These are phyloP conservation scores for Cryptococcus sp. DNA, from an alignment of 1,284 basidiomycete species.

Conservation along the genomic window DNA sequence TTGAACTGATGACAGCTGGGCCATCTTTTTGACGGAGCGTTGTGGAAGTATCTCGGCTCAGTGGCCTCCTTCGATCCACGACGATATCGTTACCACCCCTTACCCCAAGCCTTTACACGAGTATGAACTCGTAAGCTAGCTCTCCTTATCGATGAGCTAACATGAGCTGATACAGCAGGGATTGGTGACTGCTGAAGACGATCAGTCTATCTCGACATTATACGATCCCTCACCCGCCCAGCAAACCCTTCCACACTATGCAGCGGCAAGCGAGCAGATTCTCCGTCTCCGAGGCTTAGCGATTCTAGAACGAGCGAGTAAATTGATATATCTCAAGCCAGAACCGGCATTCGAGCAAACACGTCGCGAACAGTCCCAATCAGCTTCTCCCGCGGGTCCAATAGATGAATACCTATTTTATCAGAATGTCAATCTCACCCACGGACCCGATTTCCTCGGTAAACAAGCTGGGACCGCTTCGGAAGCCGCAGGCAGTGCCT, in stretches of 20 bases:
- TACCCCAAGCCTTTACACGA: constrained; percentile 37
- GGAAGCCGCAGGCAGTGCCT: background rate
- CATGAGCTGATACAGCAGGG: constrained; percentile 13
- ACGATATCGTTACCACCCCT: constrained; percentile 33
- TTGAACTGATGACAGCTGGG: constrained; percentile 23
- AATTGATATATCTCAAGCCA: constrained; percentile 36
- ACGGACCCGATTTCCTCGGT: background rate
- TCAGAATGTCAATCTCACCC: constrained; percentile 5
- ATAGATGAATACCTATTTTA: constrained; percentile 27
- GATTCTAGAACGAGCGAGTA: constrained; percentile 32
- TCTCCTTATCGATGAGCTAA: background rate
- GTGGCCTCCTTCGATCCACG: constrained; percentile 28
- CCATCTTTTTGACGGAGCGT: constrained; percentile 29
- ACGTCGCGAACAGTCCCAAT: constrained; percentile 9
- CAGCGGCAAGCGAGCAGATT: constrained; percentile 19
- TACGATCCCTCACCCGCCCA: constrained; percentile 11
- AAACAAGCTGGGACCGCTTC: background rate
- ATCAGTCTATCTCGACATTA: constrained; percentile 18
- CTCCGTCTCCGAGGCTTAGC: constrained; percentile 26
- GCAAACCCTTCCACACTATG: constrained; percentile 13
- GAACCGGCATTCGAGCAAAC: constrained; percentile 26
- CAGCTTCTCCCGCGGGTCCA: constrained; percentile 6
- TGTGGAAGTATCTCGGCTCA: constrained; percentile 28
- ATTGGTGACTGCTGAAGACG: constrained; percentile 25
- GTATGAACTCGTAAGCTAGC: constrained; percentile 33